Percentiles rank a stretch among this genome's conserved stretches.
Conservation (phyloP, 1,284 basidiomycete species). For the Moesziomyces globuligerus region DNA sequence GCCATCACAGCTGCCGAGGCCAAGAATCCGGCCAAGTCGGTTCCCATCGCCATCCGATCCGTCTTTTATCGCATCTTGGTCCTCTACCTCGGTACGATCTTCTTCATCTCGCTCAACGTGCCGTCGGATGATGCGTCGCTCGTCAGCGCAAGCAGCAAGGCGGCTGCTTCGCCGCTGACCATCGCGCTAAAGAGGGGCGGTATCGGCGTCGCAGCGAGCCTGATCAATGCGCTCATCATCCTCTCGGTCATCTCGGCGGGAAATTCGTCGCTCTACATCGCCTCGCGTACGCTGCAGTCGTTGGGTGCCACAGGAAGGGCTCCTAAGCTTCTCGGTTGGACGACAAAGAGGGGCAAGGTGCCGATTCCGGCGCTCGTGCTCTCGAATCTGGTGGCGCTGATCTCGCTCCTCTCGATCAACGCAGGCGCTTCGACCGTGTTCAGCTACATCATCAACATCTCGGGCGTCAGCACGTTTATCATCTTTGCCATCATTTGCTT, state of each 20-base stretch:
- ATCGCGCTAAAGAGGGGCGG: slow-evolving; percentile 49
- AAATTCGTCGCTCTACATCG: slow-evolving; percentile 55
- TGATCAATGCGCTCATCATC: slow-evolving; percentile 58
- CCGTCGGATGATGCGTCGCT: slow-evolving; percentile 38
- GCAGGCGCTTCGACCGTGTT: slow-evolving; percentile 39
- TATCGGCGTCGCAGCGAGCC: slow-evolving; percentile 33
- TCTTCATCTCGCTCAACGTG: slow-evolving; percentile 54
- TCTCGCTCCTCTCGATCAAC: slow-evolving; percentile 47
- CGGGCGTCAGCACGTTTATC: slow-evolving; percentile 46
- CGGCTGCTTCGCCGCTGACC: slow-evolving; percentile 48
- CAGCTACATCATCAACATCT: slow-evolving; percentile 45
- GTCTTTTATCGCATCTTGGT: slow-evolving; percentile 78
- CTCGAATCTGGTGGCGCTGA: slow-evolving; percentile 35
- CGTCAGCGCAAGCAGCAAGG: slow-evolving; percentile 28
- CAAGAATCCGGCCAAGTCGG: slow-evolving; percentile 39
- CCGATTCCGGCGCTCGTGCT: slow-evolving; percentile 49
- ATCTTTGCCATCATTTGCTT: slow-evolving; percentile 47
- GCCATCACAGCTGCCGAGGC: slow-evolving; percentile 51
- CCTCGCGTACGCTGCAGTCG: slow-evolving; percentile 48
- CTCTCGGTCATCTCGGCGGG: slow-evolving; percentile 48
- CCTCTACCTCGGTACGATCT: slow-evolving; percentile 72
- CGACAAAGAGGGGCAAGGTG: slow-evolving; percentile 27
- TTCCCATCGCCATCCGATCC: slow-evolving; percentile 68
- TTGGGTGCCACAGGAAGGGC: slow-evolving; percentile 48
- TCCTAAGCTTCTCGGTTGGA: slow-evolving; percentile 43